Evolutionary conservation across 805 yeast species (phyloP), one percentile per base, ranked within the genome.

Genomic region (Brettanomyces bruxellensis): DNA sequence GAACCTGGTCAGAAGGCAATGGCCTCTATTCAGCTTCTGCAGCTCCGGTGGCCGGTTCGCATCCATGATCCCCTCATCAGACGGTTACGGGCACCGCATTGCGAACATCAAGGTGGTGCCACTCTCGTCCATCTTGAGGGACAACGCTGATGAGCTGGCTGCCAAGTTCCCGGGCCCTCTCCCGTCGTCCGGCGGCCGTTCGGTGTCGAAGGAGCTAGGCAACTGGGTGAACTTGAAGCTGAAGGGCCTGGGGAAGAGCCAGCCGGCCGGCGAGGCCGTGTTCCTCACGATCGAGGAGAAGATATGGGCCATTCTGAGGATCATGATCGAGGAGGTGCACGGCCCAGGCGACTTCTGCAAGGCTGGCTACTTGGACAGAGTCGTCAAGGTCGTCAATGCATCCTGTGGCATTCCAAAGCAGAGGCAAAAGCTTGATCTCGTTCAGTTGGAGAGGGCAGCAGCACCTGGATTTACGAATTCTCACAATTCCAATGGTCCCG

Each of bases 1-100:
- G 44, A 75, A 79, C 24, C 61, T 83, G 44, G 62, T 71, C 24
- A 63, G 67, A 41, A 70, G 84, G 46, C 95, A 86, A 58, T 84
- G 83, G 64, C 95, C 96, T 0, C 58, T 88, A 34, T 83, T 86
- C 59, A 70, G 74, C 48, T 88, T 93, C 84, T 69, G 78, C 25
- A 66, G 65, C 22, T 69, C 78, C 3, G 41, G 43, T n/a, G 61
- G 65, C 5, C 72, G 67, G 41, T 55, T 75, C 18, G 71, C 74
- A 3, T 68, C 68, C 35, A 67, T 73, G 47, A 57, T 77, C 40
- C 78, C 81, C 5, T 52, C 66, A 2, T 61, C 67, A 34, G 58
- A 62, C 53, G 63, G 65, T n/a, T 67, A 61, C 49, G 66, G 64
- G 12, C 60, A 55, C 43, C 56, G 61, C 9, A 54, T 55, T 37